Conservation (phyloP, 2,329 filamentous ascomycete species). For the Colletotrichum lentis region DNA sequence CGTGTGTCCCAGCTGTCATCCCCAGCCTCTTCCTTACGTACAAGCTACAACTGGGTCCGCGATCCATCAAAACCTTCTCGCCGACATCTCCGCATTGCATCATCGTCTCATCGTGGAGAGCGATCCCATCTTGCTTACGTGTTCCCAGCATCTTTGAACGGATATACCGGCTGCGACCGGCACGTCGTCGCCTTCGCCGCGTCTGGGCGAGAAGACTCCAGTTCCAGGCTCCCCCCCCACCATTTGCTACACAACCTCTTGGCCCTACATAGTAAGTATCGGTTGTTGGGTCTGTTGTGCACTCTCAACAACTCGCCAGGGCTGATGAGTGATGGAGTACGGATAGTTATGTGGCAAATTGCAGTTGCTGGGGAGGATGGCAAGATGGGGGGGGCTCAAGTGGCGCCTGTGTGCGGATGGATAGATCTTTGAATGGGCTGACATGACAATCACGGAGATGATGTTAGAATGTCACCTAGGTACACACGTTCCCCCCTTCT, state of each 20-base stretch:
- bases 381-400: too few species aligned
- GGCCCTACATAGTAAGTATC: too few species aligned
- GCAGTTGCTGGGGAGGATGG: too few species aligned
- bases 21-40: conserved; percentile 21
- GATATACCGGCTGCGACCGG: conserved; percentile 14
- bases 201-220: conserved; percentile 1
- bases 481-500: conserved; percentile 1
- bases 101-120: conserved; percentile 8
- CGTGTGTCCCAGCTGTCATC: neutral
- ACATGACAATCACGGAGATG: too few species aligned
- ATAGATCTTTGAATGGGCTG: too few species aligned
- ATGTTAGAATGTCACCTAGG: too few species aligned
- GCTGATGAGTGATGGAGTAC: too few species aligned
- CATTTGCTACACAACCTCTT: too few species aligned
- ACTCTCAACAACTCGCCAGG: too few species aligned
- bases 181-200: conserved; percentile 2
- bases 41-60: conserved; percentile 13
- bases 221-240: neutral
- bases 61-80: conserved; percentile 7
- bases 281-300: too few species aligned
- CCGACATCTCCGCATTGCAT: conserved; percentile 33
- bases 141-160: neutral
- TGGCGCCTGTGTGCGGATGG: too few species aligned
- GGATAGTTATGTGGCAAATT: too few species aligned
- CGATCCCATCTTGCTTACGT: conserved; percentile 2